Conservation (phyloP, 305 asterid genomes). For the Striga hermonthica region DNA sequence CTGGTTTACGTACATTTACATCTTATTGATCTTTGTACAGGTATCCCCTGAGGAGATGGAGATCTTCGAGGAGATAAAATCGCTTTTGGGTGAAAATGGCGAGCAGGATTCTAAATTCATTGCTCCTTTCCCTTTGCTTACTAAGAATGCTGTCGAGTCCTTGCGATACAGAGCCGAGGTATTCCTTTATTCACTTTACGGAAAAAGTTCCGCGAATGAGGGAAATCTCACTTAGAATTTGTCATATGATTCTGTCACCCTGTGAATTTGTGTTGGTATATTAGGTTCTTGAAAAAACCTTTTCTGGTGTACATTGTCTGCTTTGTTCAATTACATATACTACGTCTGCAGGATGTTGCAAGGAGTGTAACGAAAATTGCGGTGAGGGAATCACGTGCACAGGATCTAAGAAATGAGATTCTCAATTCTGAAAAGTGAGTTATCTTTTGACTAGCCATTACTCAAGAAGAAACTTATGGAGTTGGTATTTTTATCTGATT, state of each 20-base stretch:
- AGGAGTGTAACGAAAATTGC: slow-evolving; percentile 84
- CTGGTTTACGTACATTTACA: slow-evolving; percentile 5
- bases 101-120: slow-evolving; percentile 60
- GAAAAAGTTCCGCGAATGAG: slow-evolving; percentile 20
- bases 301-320: too few species aligned
- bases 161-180: slow-evolving; percentile 97
- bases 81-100: slow-evolving; percentile 66
- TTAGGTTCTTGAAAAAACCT: too few species aligned
- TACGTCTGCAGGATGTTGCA: slow-evolving; percentile 66
- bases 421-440: slow-evolving; percentile 93
- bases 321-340: slow-evolving; percentile 1
- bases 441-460: slow-evolving; percentile 17
- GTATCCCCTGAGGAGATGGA: slow-evolving; percentile 69
- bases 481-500: too few species aligned
- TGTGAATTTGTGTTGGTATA: too few species aligned
- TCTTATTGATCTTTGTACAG: slow-evolving; percentile 39
- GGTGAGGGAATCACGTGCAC: slow-evolving; percentile 80
- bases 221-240: slow-evolving; percentile 17
- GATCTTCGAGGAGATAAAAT: slow-evolving; percentile 71
- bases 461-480: too few species aligned
- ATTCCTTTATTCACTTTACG: slow-evolving; percentile 6
- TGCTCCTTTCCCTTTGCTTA: slow-evolving; percentile 85
- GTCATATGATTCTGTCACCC: neutral
- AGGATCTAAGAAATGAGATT: slow-evolving; percentile 88
- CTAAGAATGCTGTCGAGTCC: slow-evolving; percentile 81